A percentile compares a stretch with the other conserved stretches of the same genome.
Evolutionary conservation across 2,329 filamentous ascomycete genomes (phyloP).

Genomic region (Laburnicola sp.): DNA sequence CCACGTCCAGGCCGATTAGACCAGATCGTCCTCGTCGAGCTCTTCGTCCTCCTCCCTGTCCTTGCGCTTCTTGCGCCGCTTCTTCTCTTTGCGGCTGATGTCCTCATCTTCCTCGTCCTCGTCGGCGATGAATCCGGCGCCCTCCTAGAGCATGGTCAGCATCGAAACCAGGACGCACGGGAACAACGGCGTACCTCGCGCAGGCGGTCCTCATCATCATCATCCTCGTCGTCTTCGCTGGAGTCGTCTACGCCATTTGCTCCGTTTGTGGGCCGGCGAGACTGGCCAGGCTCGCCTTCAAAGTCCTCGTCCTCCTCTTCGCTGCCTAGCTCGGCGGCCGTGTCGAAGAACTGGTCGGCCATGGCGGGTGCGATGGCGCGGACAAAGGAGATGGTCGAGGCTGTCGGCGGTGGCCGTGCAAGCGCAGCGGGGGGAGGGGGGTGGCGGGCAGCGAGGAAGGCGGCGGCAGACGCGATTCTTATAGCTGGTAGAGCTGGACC

Average conservation of each 20-base stretch:
- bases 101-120: conserved; percentile 76
- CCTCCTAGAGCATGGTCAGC: conserved; percentile 61
- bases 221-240: conserved; percentile 47
- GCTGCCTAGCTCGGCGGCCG: conserved; percentile 81
- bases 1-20: conserved; percentile 81
- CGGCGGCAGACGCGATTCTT: conserved; percentile 8
- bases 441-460: conserved; percentile 4
- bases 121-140: conserved; percentile 94
- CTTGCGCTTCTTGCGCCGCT: conserved; percentile 76
- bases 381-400: conserved; percentile 35
- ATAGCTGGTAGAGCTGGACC: neutral
- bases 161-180: neutral
- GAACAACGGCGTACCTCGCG: conserved; percentile 29
- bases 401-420: conserved; percentile 14
- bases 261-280: conserved; percentile 33
- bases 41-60: conserved; percentile 76
- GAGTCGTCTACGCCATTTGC: conserved; percentile 41
- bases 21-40: conserved; percentile 93
- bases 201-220: conserved; percentile 44
- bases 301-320: conserved; percentile 46
- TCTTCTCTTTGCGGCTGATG: conserved; percentile 52
- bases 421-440: neutral
- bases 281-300: conserved; percentile 34
- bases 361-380: conserved; percentile 24
- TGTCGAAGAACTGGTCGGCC: conserved; percentile 70